Evolutionary conservation across 495 filamentous ascomycete species (phyloP).

Genomic region (Mycothermus thermophilus): DNA sequence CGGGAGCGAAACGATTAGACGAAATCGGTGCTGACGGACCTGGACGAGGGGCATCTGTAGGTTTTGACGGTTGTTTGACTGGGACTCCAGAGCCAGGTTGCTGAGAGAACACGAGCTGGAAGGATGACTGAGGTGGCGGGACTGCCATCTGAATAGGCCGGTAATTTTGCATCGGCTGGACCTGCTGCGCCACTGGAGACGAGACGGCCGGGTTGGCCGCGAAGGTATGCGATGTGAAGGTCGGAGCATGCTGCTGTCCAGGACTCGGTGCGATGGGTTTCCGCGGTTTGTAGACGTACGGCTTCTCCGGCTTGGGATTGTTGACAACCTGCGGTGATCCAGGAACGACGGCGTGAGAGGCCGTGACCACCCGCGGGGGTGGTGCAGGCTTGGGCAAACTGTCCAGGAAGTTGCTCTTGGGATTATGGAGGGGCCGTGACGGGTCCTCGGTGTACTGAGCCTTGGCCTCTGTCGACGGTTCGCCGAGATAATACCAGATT

Average conservation of each 20-base stretch:
- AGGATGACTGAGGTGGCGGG: constrained; percentile 3
- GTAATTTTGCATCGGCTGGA: too few relatives aligned
- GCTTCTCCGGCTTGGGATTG: constrained; percentile 24
- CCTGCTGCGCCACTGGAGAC: constrained; percentile 7
- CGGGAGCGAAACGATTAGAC: constrained; percentile 23
- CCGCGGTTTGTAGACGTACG: constrained; percentile 44
- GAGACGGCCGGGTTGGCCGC: constrained; percentile 16
- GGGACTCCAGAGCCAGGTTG: constrained; percentile 1
- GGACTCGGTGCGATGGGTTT: constrained; percentile 20
- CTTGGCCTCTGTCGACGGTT: constrained; percentile 78
- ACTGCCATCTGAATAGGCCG: too few relatives aligned
- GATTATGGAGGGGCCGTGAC: constrained; percentile 37
- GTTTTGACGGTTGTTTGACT: constrained; percentile 3
- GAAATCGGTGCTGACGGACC: constrained; percentile 12
- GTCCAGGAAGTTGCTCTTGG: constrained; percentile 49
- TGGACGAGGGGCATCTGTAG: constrained; percentile 10
- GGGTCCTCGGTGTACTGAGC: constrained; percentile 83
- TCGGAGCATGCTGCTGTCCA: constrained; percentile 10
- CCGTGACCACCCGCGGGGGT: constrained; percentile 7
- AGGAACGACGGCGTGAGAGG: background rate
- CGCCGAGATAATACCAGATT: constrained; percentile 82
- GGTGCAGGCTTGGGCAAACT: constrained; percentile 39
- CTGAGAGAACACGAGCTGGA: constrained; percentile 6
- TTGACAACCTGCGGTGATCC: background rate
- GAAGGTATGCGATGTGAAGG: constrained; percentile 30